Evolutionary conservation across 1,284 basidiomycete species (phyloP).

Genomic region (Mycosarcoma mackinlayi): DNA sequence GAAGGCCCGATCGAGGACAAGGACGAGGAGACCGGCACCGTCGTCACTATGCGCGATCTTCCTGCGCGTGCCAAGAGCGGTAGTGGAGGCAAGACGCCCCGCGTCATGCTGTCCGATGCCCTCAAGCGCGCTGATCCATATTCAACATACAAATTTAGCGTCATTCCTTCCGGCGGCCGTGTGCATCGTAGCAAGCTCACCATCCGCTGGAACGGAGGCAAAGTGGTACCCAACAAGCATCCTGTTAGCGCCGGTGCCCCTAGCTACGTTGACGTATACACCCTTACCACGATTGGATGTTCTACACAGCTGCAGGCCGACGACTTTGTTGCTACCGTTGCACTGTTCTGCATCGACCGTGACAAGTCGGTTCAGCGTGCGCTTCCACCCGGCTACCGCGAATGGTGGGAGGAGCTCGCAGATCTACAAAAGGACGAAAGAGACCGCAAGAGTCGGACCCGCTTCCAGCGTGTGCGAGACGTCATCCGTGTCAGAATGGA

Average conservation of each 20-base stretch:
- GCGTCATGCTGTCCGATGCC: constrained; percentile 59
- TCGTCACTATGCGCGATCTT: constrained; percentile 45
- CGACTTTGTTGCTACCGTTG: constrained; percentile 88
- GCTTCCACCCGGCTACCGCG: constrained; percentile 84
- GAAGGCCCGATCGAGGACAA: constrained; percentile 79
- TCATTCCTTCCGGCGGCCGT: constrained; percentile 46
- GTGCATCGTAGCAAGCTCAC: constrained; percentile 57
- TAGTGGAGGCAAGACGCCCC: constrained; percentile 57
- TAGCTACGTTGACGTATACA: constrained; percentile 76
- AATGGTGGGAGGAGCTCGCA: constrained; percentile 94
- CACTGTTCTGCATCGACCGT: constrained; percentile 74
- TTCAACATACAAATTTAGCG: constrained; percentile 77
- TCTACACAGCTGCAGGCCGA: constrained; percentile 82
- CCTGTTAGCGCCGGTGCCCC: constrained; percentile 70
- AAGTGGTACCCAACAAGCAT: constrained; percentile 54
- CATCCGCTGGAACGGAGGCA: constrained; percentile 61
- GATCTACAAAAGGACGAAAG: constrained; percentile 74
- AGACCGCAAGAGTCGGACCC: constrained; percentile 76
- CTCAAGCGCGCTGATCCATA: constrained; percentile 74
- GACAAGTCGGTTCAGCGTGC: constrained; percentile 66
- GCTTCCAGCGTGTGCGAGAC: constrained; percentile 72
- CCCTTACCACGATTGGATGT: constrained; percentile 88
- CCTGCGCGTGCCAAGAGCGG: constrained; percentile 57
- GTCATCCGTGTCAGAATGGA: constrained; percentile 75
- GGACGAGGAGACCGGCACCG: constrained; percentile 44